Percentiles rank a stretch among this genome's conserved stretches.
phyloP scores from a whole-genome alignment of 176 grass and related monocot genomes.

The sorghum (Sorghum bicolor) region Sorghum_bicolor_NCBIv3 NC_012878.2:59366501-59367000 shows the following conservation, averaged over 20 bases:
- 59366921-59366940: conserved; percentile 32
- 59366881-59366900: conserved; percentile 85
- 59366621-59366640: conserved; percentile 43
- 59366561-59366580: conserved; percentile 70
- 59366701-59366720: conserved; percentile 49
- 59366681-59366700: conserved; percentile 68
- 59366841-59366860: conserved; percentile 53
- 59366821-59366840: conserved; percentile 67
- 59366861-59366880: conserved; percentile 80
- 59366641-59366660: conserved; percentile 48
- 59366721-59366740: not conserved
- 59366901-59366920: conserved; percentile 28
- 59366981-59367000: conserved; percentile 81
- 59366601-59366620: conserved; percentile 46
- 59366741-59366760: not conserved
- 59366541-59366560: conserved; percentile 74
- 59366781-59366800: conserved; percentile 12
- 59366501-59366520: not conserved
- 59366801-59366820: conserved; percentile 61
- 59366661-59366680: conserved; percentile 72
- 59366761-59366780: not conserved
- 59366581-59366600: conserved; percentile 45
- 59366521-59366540: conserved; percentile 44
- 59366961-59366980: conserved; percentile 60
- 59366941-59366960: conserved; percentile 73